Evolutionary conservation across 768 basidiomycete genomes (phyloP), one percentile per base, ranked within the genome.

Genomic region (Amanita thiersii): DNA sequence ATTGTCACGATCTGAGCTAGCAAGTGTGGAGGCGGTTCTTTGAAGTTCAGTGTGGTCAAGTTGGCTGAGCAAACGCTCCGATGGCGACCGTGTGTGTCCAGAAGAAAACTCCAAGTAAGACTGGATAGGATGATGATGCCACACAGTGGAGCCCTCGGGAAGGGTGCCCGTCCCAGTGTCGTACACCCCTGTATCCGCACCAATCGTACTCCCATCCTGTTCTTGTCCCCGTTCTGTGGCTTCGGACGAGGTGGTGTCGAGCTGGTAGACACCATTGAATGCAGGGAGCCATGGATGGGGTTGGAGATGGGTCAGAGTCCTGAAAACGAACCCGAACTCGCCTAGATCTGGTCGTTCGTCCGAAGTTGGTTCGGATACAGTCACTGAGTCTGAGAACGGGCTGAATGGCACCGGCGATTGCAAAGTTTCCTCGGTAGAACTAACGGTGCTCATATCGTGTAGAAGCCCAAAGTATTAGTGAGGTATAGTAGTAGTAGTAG

Each of bases 311-410:
- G 55, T 68, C 59, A 79, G 65, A 41, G 78, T 82, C n/a, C 81
- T 70, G 34, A 86, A 72, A 17, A 86, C 80, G 25, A 74, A 67
- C 10, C 66, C 73, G 57, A 86, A 86, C 6, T 80, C 79, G 5
- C 84, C 85, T 5, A 86, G 68, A 58, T 85, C 81, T 31, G 83
- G 83, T 45, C 73, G 70, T 55, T 84, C 74, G 52, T 78, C 76
- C 17, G 75, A 74, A 17, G 75, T 77, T 17, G 68, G 65, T 29
- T 71, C 71, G n/a, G 72, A 73, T 42, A 40, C 50, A 5, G 53
- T 50, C 20, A 33, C 14, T 5, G 37, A 17, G 17, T 39, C 37
- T 8, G 39, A 39, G 34, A 45, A 45, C 14, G 44, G 44, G 24
- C 44, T 45, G 32, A 45, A 31, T 3, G 26, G 25, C 11, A 29